phyloP scores from a whole-genome alignment of 108 stramenopile species.

The Discostella pseudostelligera region DNA sequence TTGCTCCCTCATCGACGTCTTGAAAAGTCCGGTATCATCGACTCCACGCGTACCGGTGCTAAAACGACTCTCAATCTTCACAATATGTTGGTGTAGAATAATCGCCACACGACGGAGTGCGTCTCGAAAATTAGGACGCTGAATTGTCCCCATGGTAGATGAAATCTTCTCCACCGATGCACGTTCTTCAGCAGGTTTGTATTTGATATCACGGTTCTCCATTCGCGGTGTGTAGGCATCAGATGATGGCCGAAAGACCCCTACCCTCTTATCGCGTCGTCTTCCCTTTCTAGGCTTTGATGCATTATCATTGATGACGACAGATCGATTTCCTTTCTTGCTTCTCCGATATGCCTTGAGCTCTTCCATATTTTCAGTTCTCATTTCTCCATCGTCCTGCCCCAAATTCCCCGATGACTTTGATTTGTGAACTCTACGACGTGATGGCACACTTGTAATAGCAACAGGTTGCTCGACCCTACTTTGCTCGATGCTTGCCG shows the following conservation, averaged over 20 bases:
- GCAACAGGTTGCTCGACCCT: neutral
- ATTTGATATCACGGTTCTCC: conserved; percentile 65
- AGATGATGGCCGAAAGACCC: conserved; percentile 82
- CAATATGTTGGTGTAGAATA: conserved; percentile 85
- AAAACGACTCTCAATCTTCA: conserved; percentile 85
- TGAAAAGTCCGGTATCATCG: conserved; percentile 58
- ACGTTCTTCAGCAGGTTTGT: conserved; percentile 68
- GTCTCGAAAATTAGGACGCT: conserved; percentile 85
- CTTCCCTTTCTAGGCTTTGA: conserved; percentile 14
- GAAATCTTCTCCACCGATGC: conserved; percentile 63
- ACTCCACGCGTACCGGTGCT: conserved; percentile 46
- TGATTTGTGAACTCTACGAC: conserved; percentile 15
- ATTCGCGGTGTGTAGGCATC: conserved; percentile 89
- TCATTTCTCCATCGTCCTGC: conserved; percentile 3
- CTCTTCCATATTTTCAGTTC: neutral
- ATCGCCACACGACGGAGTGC: conserved; percentile 86
- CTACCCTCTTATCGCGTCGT: conserved; percentile 38
- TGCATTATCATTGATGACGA: conserved; percentile 24
- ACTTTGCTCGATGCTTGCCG: neutral
- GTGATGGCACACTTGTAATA: neutral
- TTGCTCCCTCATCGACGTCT: conserved; percentile 61
- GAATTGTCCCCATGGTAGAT: conserved; percentile 78
- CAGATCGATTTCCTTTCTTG: conserved; percentile 9
- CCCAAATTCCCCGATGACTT: conserved; percentile 23
- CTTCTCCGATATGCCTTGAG: conserved; percentile 21